These are phyloP conservation scores for Hemileia vastatrix DNA, from an alignment of 1,284 basidiomycete genomes.

Conservation along the genomic window DNA sequence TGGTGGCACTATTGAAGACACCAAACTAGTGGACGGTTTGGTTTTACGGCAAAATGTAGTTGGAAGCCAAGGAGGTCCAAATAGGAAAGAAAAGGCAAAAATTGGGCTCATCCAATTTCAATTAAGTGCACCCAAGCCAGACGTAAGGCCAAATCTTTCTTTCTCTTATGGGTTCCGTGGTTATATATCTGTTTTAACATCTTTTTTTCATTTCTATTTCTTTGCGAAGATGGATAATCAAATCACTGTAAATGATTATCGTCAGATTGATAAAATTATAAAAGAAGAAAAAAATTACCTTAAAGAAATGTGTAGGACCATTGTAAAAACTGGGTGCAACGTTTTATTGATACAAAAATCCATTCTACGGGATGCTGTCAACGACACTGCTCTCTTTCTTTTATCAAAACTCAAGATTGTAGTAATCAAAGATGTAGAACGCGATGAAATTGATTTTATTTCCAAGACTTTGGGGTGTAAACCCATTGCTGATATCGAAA, in stretches of 20 bases:
- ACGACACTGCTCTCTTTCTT: constrained; percentile 97
- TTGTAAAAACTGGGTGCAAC: constrained; percentile 99
- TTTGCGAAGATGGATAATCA: constrained; percentile 90
- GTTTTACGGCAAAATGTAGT: constrained; percentile 94
- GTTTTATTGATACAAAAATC: constrained; percentile 98
- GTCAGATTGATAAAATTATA: constrained; percentile 99
- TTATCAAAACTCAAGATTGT: constrained; percentile 95
- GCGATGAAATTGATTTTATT: constrained; percentile 97
- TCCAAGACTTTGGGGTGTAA: constrained; percentile 90
- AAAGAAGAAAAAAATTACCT: constrained; percentile 98
- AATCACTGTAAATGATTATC: constrained; percentile 97
- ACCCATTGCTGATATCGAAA: constrained; percentile 94
- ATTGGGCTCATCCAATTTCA: constrained; percentile 99
- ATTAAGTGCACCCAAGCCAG: constrained; percentile 92
- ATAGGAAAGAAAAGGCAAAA: constrained; percentile 94
- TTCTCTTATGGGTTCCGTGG: no score
- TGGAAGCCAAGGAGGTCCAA: constrained; percentile 78
- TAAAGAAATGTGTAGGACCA: constrained; percentile 96
- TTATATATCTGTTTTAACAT: constrained; percentile 14
- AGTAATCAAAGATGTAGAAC: constrained; percentile 94
- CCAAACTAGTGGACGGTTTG: constrained; percentile 89
- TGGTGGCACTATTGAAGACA: constrained; percentile 98
- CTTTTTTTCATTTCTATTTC: constrained; percentile 9
- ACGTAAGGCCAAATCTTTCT: constrained; percentile 54
- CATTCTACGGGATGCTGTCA: constrained; percentile 95